Conservation (phyloP, 2,329 filamentous ascomycete species). For the Fusarium setosum region DNA sequence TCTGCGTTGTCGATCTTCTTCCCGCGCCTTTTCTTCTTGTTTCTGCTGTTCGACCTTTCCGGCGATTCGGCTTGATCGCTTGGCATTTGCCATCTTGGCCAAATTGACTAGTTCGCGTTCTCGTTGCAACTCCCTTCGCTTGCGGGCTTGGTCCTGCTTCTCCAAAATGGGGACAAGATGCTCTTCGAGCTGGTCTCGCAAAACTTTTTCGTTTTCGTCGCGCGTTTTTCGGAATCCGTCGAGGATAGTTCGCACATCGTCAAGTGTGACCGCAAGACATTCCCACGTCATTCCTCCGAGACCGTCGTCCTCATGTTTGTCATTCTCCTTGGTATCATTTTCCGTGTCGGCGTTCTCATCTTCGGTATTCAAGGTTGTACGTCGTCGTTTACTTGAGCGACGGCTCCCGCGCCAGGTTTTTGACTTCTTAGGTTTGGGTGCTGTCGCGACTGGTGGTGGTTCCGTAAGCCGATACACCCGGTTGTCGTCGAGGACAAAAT, state of each 20-base stretch:
- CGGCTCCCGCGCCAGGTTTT: constrained; percentile 62
- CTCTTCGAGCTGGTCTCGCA: constrained; percentile 77
- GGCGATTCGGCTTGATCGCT: constrained; percentile 91
- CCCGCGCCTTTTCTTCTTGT: constrained; percentile 75
- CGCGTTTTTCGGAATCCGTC: constrained; percentile 78
- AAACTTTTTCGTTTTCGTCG: constrained; percentile 85
- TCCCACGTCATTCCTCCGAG: constrained; percentile 88
- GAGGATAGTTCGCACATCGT: constrained; percentile 81
- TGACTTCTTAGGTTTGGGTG: constrained; percentile 74
- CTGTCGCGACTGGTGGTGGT: constrained; percentile 71
- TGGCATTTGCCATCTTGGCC: constrained; percentile 91
- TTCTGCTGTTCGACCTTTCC: constrained; percentile 82
- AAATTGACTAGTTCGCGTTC: constrained; percentile 84
- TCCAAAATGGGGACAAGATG: constrained; percentile 88
- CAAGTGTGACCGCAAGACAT: constrained; percentile 84
- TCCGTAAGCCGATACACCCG: constrained; percentile 91
- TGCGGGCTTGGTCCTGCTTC: constrained; percentile 79
- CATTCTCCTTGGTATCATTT: constrained; percentile 48
- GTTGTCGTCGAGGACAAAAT: constrained; percentile 94
- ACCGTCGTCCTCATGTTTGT: constrained; percentile 64
- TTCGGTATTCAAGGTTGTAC: constrained; percentile 55
- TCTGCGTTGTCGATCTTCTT: constrained; percentile 66
- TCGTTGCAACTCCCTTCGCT: constrained; percentile 73
- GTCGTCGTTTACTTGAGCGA: constrained; percentile 79
- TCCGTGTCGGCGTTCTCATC: constrained; percentile 50